Evolutionary conservation across 768 basidiomycete genomes (phyloP).

Genomic region (Crepidotus variabilis): DNA sequence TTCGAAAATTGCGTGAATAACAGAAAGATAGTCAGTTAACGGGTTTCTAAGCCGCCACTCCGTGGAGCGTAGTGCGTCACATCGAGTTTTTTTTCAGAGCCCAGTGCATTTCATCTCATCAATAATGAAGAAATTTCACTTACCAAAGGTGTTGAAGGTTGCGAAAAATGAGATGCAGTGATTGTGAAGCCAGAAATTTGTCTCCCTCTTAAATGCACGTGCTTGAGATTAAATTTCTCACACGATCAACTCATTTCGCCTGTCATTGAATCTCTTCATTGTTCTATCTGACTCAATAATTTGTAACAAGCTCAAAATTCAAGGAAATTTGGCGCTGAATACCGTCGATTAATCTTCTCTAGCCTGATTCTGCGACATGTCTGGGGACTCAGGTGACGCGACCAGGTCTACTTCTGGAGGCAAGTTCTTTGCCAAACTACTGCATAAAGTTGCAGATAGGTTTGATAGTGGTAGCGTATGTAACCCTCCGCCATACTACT

Average conservation of each 20-base stretch:
- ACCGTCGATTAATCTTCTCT: no score
- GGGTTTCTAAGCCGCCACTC: slow-evolving; percentile 55
- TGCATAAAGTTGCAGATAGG: no score
- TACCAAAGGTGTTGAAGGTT: slow-evolving; percentile 1
- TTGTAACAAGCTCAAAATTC: neutral
- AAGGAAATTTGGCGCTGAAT: neutral
- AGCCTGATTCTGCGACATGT: no score
- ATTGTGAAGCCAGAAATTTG: neutral
- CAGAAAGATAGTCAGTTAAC: slow-evolving; percentile 36
- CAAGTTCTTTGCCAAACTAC: no score
- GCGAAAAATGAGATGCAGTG: neutral
- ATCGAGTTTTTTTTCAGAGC: slow-evolving; percentile 44
- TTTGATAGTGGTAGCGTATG: no score
- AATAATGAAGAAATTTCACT: slow-evolving; percentile 5
- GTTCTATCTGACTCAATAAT: neutral
- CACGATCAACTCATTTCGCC: neutral
- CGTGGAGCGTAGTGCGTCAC: slow-evolving; percentile 42
- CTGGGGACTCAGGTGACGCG: no score
- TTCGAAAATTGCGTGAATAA: slow-evolving; percentile 1
- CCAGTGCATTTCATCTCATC: slow-evolving; percentile 57
- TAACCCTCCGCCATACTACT: no score
- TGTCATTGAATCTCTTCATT: neutral
- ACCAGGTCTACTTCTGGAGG: no score
- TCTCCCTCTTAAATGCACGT: neutral
- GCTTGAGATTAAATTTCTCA: neutral